Evolutionary conservation across 768 basidiomycete species (phyloP), one percentile per base, ranked within the genome.

Genomic region (Amanita exitialis): DNA sequence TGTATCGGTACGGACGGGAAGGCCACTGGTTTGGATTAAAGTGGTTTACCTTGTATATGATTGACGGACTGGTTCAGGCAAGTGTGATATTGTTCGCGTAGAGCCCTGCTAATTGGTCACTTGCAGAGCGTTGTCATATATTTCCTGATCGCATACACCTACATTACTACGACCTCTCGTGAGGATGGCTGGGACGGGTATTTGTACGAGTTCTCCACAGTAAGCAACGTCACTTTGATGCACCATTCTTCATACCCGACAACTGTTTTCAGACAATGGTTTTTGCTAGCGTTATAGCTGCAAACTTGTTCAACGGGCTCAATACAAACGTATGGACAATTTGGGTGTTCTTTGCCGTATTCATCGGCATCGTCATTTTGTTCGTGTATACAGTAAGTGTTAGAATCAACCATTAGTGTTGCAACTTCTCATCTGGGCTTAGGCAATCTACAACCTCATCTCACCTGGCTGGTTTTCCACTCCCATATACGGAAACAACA

Each of bases 241-340:
- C 21, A 6, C 53, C 44, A 4, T 47, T 18, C 23, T 54, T 16
- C 48, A 42, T 42, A 2, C 49, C 13, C 10, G 32, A 15, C 4
- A 27, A 21, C 5, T 38, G 52, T 12, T 20, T 36, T 6, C 39
- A 89, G 85, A 79, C 80, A 2, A 94, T 97, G 87, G 90, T 79
- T 13, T 77, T 98, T 43, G 68, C 80, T 8, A 78, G 88, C 6
- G 90, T 90, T 30, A 75, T 86, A 62, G 70, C 76, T 13, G 86
- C 83, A 42, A 88, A 91, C 63, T 59, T 90, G 45, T 96, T 84
- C 71, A 86, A 87, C 52, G 92, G 91, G n/a, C 72, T 98, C 39
- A 90, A 82, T 63, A 86, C 86, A 2, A 79, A 77, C 47, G 80
- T 83, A 1, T 97, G 95, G 95, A 93, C 84, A 4, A 78, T 74